Base-by-base conservation (phyloP, 2,329 filamentous ascomycete species). In the Fusarium sp. region DNA sequence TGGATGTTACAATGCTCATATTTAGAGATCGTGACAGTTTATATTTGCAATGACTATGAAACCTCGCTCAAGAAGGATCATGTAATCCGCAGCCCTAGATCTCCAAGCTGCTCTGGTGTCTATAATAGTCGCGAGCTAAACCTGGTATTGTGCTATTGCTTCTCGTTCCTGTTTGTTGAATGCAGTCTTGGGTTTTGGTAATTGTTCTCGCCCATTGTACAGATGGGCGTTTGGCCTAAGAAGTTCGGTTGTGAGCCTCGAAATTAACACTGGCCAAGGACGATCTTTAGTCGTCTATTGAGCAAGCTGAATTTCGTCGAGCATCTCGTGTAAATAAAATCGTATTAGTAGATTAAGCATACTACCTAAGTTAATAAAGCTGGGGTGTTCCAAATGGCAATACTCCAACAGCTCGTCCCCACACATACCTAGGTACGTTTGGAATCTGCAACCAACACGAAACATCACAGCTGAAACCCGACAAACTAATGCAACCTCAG, bases 391-490 rank as follows among this genome's bases (percentile, higher is more conserved):
- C 39, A 61, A 35, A 51, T 51, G n/a, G n/a, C 30, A 51, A 28
- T 54, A 50, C 42, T 28, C 45, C 35, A 60, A 38, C 18, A 36
- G 38, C 24, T 53, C 11, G 20, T 22, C 26, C 56, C 48, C 36
- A 54, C 42, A 60, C 44, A 45, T 12, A 60, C 44, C 41, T 9
- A 24, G 17, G 48, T 35, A 18, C 15, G 38, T 47, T 47, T 57
- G 17, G 35, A 54, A 66, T 61, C 61, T 74, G 72, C 72, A 70
- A 74, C 72, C 64, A 55, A 63, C 57, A 48, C 65, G 72, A 74
- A 74, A 74, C 72, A 64, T 67, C 55, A 28, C 28, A 56, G 39
- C 44, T 58, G 50, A 22, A 48, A 70, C 59, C 36, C 17, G 39
- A 56, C 54, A 26, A 65, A 41, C 55, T 20, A 55, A 32, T 47